These are phyloP conservation scores for Paulownia fortunei DNA, from an alignment of 257 asterid species.

Conservation along the genomic window DNA sequence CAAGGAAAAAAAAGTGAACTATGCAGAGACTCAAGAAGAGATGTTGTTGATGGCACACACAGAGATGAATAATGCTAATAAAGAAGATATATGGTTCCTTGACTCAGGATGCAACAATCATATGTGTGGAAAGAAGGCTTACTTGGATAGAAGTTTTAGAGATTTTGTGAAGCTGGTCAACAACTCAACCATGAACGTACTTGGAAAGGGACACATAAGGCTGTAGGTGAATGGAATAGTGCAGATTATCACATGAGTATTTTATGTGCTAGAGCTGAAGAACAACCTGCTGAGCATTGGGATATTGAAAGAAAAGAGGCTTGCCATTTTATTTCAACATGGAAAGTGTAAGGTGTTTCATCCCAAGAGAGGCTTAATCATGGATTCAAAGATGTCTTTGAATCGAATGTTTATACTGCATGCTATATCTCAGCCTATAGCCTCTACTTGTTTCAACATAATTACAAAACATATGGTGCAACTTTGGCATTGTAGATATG, in stretches of 20 bases:
- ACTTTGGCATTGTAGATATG: constrained; percentile 14
- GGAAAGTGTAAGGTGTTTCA: background rate
- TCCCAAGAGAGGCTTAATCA: background rate
- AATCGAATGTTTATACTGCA: background rate
- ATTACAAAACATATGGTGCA: background rate
- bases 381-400: background rate
- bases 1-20: background rate
- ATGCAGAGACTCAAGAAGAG: background rate
- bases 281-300: constrained; percentile 2
- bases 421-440: background rate
- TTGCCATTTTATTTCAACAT: background rate
- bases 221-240: background rate
- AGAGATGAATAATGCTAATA: background rate
- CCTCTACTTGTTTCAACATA: background rate
- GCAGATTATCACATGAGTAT: background rate
- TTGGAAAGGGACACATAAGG: background rate
- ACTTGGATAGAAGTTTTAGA: background rate
- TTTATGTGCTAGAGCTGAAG: background rate
- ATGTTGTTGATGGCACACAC: constrained; percentile 25
- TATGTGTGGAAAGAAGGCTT: background rate
- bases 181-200: background rate
- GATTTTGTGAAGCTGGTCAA: background rate
- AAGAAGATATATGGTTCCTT: constrained; percentile 24
- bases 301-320: background rate
- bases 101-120: constrained; percentile 29